Evolutionary conservation across 306 rosid species (phyloP).

Genomic region (Mucuna pruriens): DNA sequence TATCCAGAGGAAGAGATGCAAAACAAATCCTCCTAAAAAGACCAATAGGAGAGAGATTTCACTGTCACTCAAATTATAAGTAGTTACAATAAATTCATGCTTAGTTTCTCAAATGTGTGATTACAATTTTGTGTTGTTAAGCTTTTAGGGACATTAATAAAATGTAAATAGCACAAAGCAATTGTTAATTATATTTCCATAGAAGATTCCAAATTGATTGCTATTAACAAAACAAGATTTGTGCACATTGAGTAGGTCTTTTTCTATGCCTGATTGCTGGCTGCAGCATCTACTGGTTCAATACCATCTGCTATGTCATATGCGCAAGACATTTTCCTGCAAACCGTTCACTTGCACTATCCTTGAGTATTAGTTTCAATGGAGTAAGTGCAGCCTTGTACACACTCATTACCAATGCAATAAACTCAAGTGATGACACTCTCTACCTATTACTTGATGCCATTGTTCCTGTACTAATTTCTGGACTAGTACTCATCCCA

Average conservation of each 20-base stretch:
- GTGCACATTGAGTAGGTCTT: conserved; percentile 56
- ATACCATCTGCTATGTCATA: conserved; percentile 78
- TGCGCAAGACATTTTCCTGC: conserved; percentile 64
- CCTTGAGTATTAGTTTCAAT: conserved; percentile 75
- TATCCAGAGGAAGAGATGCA: neutral
- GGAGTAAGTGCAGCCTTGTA: conserved; percentile 80
- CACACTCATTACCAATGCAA: conserved; percentile 70
- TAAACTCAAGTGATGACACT: conserved; percentile 51
- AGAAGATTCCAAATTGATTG: neutral
- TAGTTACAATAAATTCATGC: neutral
- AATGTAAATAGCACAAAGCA: neutral
- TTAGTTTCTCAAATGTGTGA: neutral
- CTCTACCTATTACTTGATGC: conserved; percentile 76
- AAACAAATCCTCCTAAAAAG: neutral
- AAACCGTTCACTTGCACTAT: conserved; percentile 70
- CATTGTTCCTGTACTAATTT: conserved; percentile 62
- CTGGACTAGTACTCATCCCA: conserved; percentile 55
- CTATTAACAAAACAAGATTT: neutral
- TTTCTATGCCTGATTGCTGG: conserved; percentile 80
- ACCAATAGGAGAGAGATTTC: neutral
- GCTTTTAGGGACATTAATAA: neutral
- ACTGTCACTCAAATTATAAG: neutral
- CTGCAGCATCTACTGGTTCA: conserved; percentile 88
- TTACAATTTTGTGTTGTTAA: neutral
- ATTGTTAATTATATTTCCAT: neutral